Base-by-base conservation (phyloP, 805 yeast genomes). In the Vanderwaltozyma polyspora region DNA sequence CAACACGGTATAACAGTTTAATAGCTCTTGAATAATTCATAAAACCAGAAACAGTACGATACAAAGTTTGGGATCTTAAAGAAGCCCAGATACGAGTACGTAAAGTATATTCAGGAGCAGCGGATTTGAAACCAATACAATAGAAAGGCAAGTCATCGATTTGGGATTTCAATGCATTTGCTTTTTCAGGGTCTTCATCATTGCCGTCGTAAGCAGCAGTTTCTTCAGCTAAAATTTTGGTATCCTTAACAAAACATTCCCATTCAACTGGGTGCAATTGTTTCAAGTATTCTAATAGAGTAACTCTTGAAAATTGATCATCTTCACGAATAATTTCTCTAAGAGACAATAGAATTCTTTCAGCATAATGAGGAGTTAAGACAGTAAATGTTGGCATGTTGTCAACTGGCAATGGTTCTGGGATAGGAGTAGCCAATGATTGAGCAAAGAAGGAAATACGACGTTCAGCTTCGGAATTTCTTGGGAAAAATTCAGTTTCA, bases 341-440 rank as follows among this genome's bases (percentile, higher is more conserved):
- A 51, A 91, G 67, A 15, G 95, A 84, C 33, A 89, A 67, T 48
- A 87, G 68, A 43, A 89, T 89, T 74, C 86, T 89, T 66, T 89
- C 98, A 43, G 89, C 69, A 63, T 87, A 89, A 62, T 89, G 98
- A 49, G 98, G 97, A 45, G 89, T 81, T 62, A 89, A 70, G 16
- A 91, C 97, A 24, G 97, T 86, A 63, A 91, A 91, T 7, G 97
- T 87, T 45, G 98, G 98, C 98, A 91, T 91, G 70, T 89, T 87
- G 64, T 91, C 98, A 48, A 91, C 95, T 25, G 98, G 97, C 53
- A 89, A 70, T 37, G 98, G 96, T 66, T 89, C 97, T 43, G 95
- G 94, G 52, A 91, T 87, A 48, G 98, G 98, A 37, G 96, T 89
- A 33, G 98, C 93, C 63, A 91, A 70, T 8, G 96, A 87, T 64